Base-by-base conservation (phyloP, 768 basidiomycete genomes). In the Boletus rubescentipes region DNA sequence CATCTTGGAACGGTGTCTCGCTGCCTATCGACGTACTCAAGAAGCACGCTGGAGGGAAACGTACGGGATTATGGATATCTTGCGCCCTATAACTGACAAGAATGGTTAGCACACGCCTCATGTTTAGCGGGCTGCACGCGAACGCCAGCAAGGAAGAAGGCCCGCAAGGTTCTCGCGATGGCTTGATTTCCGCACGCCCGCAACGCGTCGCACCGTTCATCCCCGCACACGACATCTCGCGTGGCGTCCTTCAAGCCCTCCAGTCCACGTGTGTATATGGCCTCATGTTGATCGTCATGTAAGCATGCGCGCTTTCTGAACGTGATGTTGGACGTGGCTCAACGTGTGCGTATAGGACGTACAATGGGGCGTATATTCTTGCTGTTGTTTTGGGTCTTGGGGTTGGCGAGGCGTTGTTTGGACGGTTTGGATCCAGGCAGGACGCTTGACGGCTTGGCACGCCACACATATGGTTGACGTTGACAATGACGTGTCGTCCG, bases 251-350 rank as follows among this genome's bases (percentile, higher is more conserved):
- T 34, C 82, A 84, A 58, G 80, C 80, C 9, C 50, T 83, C 20
- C 89, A 92, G 54, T 75, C 82, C 39, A 67, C 83, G n/a, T 60
- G 93, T 15, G 72, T 72, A 29, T 94, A 90, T 61, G 58, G 76
- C 5, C 78, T 94, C 52, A 95, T 96, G 93, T 67, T 92, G 66
- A 83, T 81, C 8, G 78, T 89, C 61, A 92, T 92, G 89, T 91
- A 69, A 70, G 85, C 39, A 9, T 9, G 8, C 11, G 36, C 41
- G 6, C 4, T 12, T 16, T 26, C 36, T 53, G 30, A 29, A 44
- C 18, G 40, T 26, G 26, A 26, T 15, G n/a, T n/a, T n/a, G 31
- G 37, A 7, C 16, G 43, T 23, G 42, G n/a, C 37, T 62, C 32
- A 32, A 55, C 61, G 21, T 42, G 37, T 36, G 15, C 55, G 45